phyloP scores from a whole-genome alignment of 2,329 filamentous ascomycete genomes.

The Beauveria asiatica region DNA sequence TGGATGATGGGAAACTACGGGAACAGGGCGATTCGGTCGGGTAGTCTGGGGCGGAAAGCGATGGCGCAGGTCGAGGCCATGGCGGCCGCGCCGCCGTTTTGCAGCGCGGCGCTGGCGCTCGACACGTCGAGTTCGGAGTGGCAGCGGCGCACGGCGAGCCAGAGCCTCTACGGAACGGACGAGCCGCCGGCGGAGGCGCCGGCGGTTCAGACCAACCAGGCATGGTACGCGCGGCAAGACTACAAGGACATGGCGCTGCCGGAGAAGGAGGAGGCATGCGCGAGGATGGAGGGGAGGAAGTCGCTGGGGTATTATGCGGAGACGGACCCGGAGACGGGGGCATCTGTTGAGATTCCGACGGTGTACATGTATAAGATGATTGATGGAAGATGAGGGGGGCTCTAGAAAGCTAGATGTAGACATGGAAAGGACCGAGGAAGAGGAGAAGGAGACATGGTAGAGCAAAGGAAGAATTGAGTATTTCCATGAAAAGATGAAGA shows the following conservation, averaged over 20 bases:
- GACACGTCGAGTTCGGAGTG: slow-evolving; percentile 26
- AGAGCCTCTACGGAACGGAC: slow-evolving; percentile 20
- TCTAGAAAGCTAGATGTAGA: no score
- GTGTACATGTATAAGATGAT: slow-evolving; percentile 20
- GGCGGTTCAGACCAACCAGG: slow-evolving; percentile 21
- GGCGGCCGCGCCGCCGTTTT: slow-evolving; percentile 23
- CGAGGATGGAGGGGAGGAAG: slow-evolving; percentile 6
- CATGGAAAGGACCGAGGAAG: no score
- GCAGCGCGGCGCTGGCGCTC: slow-evolving; percentile 25
- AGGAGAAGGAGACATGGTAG: no score
- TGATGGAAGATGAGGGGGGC: background rate
- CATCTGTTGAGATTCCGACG: slow-evolving; percentile 11
- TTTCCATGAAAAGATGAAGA: no score
- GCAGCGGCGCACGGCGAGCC: slow-evolving; percentile 19
- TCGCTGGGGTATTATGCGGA: slow-evolving; percentile 6
- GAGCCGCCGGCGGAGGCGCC: slow-evolving; percentile 19
- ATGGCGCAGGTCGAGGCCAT: slow-evolving; percentile 28
- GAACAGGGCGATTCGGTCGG: slow-evolving; percentile 24
- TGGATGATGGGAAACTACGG: background rate
- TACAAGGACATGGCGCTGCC: slow-evolving; percentile 14
- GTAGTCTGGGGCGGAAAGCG: slow-evolving; percentile 27
- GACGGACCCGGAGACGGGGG: slow-evolving; percentile 12
- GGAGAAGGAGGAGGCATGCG: slow-evolving; percentile 8
- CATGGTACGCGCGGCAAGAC: slow-evolving; percentile 23
- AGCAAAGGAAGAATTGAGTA: no score